Evolutionary conservation across 305 asterid species (phyloP), one percentile per base, ranked within the genome.

Genomic region (Fraxinus angustifolia): DNA sequence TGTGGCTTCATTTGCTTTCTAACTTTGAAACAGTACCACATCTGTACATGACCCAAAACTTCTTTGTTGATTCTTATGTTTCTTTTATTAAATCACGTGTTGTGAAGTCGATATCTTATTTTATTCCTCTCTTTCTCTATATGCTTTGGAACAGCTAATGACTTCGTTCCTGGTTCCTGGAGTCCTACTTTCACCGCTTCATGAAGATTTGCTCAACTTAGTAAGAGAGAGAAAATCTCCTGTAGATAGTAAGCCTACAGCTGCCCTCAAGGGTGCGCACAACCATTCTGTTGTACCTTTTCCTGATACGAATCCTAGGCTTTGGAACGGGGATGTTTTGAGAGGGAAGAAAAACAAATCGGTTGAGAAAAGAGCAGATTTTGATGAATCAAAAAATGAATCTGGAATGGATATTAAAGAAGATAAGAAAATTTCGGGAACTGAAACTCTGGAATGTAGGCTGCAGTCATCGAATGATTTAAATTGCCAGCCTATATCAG

Each of bases 101-200:
- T 65, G 80, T 53, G 50, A 40, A 76, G 82, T 68, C 42, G 75
- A 81, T 72, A 4, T 73, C 8, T 71, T 81, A 34, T 74, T 78
- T 11, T 48, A 35, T 79, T 75, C 67, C 75, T 84, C 84, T 80
- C 19, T 67, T 45, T 77, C 23, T 17, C 17, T 75, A 33, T 53
- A 67, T 82, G 68, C 72, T 30, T 30, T 88, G 85, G 34, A 82
- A 76, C 92, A 95, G 98, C 89, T 86, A 79, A 91, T 94, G 97
- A 90, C 96, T 79, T 86, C 92, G 70, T 86, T 79, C 82, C 88
- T 91, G 23, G 87, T 83, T 75, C 53, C 87, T 75, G 85, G 87
- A 71, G 91, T 78, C 78, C 91, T 91, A 85, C 89, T 92, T 81
- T 92, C 99, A 73, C 99, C 99, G 80, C 96, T 95, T 36, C 85